phyloP scores from a whole-genome alignment of 352 stramenopile genomes.

The Pythium dissimile region DNA sequence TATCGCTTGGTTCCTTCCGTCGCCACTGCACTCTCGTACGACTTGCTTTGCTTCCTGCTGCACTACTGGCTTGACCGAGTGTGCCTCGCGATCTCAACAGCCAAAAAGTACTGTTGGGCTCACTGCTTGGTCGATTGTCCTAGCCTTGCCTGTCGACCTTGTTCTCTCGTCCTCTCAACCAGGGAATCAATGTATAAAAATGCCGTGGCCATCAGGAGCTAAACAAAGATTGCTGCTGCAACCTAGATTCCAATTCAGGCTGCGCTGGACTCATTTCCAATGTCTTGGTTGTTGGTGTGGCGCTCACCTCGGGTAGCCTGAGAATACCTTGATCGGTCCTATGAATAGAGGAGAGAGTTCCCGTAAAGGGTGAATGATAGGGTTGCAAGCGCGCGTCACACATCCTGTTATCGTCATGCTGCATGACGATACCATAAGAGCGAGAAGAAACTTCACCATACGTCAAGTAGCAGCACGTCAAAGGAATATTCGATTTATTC shows the following conservation, averaged over 20 bases:
- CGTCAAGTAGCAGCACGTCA: too few relatives aligned
- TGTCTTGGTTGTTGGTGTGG: not conserved
- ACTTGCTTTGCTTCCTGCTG: not conserved
- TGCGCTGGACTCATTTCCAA: not conserved
- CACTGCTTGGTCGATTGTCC: not conserved
- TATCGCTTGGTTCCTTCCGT: not conserved
- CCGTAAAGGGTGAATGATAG: too few relatives aligned
- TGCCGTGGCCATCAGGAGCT: not conserved
- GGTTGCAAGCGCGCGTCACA: not conserved
- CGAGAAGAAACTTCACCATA: too few relatives aligned
- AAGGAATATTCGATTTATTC: too few relatives aligned
- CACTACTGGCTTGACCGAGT: not conserved
- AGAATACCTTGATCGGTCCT: too few relatives aligned
- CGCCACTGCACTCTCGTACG: not conserved
- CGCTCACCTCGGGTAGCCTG: too few relatives aligned
- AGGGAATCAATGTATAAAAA: conserved; percentile 2
- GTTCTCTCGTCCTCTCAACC: conserved; percentile 16
- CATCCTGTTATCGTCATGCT: too few relatives aligned
- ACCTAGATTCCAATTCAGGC: not conserved
- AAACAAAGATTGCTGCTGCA: conserved; percentile 12
- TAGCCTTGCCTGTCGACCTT: conserved; percentile 9
- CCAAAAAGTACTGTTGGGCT: not conserved
- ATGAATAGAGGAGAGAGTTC: too few relatives aligned
- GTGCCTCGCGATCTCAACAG: conserved; percentile 9
- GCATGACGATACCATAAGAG: not conserved